phyloP scores from a whole-genome alignment of 202 grass and related monocot species.

The Alloteropsis angusta region DNA sequence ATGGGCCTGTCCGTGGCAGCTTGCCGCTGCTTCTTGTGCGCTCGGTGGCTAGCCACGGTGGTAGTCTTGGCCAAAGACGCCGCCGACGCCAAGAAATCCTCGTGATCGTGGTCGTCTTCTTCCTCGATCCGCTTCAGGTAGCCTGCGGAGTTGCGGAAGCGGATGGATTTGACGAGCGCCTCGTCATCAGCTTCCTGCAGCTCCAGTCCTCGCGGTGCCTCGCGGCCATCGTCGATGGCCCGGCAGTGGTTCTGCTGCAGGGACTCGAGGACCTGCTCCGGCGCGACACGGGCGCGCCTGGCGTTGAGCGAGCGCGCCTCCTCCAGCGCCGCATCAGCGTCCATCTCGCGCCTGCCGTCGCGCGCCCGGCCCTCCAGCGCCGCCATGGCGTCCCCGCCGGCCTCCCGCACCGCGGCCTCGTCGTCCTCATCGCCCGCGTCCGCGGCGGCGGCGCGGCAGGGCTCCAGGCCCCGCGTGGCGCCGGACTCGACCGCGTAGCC shows the following conservation, averaged over 20 bases:
- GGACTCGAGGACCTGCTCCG: not conserved
- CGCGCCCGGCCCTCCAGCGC: not conserved
- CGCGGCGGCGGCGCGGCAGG: not conserved
- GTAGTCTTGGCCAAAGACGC: not conserved
- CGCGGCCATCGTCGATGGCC: not conserved
- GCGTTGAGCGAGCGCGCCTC: not conserved
- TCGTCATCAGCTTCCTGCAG: not conserved
- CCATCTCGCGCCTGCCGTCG: not conserved
- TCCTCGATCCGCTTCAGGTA: not conserved
- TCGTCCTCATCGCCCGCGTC: not conserved
- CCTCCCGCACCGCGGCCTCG: not conserved
- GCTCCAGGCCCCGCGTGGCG: not conserved
- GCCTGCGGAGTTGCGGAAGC: not conserved
- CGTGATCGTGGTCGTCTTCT: not conserved
- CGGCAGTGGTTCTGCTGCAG: not conserved
- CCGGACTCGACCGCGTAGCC: conserved; percentile 56
- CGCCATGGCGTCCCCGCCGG: not conserved
- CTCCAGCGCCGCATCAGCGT: not conserved
- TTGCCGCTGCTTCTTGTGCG: not conserved
- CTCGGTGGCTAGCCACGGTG: not conserved
- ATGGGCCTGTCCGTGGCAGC: not conserved
- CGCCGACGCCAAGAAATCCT: not conserved
- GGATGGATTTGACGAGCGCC: not conserved
- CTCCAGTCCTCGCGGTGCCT: not conserved
- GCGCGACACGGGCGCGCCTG: not conserved